Evolutionary conservation across 306 rosid species (phyloP), one percentile per base, ranked within the genome.

Genomic region (Morella rubra): DNA sequence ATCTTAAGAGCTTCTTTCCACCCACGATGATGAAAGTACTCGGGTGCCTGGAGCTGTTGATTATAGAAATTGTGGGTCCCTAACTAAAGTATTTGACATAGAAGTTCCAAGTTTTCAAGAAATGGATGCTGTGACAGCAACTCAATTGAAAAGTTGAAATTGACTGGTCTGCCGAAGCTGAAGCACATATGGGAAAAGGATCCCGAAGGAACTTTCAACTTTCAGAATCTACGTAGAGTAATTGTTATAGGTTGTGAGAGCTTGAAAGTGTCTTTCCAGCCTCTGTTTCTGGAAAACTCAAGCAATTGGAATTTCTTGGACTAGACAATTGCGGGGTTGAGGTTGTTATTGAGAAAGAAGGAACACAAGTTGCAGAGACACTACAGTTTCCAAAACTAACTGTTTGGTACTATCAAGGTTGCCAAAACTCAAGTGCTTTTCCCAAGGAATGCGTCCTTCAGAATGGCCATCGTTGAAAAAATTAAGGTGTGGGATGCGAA

Each of bases 201-300:
- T 10, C 20, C 37, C 0, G 18, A 27, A 65, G 62, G 40, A 40
- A 55, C 6, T 59, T 61, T 72, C 8, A 1, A 9, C 2, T 50
- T 50, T 1, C 32, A 32, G 1, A 73, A 15, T 27, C 46, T 82
- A 42, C 73, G 69, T n/a, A 20, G 40, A 13, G 10, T 78, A 56
- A 0, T 0, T 7, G 75, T 55, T 64, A 5, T 0, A 0, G 14
- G 4, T 0, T 83, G 86, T 71, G 0, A 12, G 0, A 45, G 13
- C 15, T 47, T 83, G 40, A 75, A 75, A 37, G 67, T 74, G 1
- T 82, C 13, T 78, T 82, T 66, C 78, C 85, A 65, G 11, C 20
- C 50, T 70, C 74, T 0, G 13, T 70, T 0, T 58, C 59, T 11
- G 49, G 15, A 19, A 2, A 44, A 24, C 46, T 70, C 14, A 41